These are phyloP conservation scores for Haemoproteus tartakovskyi DNA, from an alignment of 169 alveolate species.

Conservation along the genomic window DNA sequence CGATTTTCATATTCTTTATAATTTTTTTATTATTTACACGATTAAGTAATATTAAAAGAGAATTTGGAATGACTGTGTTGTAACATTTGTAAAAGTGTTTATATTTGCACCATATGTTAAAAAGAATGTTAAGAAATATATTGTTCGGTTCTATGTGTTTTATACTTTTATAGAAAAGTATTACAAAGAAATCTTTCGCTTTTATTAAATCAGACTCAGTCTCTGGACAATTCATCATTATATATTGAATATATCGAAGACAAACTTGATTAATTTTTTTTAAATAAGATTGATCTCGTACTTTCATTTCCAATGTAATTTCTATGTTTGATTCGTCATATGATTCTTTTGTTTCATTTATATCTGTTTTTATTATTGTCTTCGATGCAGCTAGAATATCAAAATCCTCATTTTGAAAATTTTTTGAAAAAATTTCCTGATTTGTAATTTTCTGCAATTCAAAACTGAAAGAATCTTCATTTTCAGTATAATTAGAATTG, in stretches of 20 bases:
- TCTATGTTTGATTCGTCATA: conserved; percentile 6
- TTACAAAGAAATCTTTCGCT: conserved; percentile 30
- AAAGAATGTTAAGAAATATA: conserved; percentile 20
- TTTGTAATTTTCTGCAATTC: no score
- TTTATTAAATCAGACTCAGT: background rate
- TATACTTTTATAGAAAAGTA: conserved; percentile 29
- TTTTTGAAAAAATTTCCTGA: no score
- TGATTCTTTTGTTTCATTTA: no score
- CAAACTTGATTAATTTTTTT: no score
- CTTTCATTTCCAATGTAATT: no score
- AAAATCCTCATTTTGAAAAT: no score
- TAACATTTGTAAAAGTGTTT: conserved; percentile 32
- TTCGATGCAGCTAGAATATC: no score
- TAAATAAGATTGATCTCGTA: no score
- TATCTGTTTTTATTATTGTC: no score
- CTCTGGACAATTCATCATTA: no score
- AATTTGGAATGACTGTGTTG: conserved; percentile 35
- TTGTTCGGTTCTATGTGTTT: conserved; percentile 8
- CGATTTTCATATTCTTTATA: conserved; percentile 1
- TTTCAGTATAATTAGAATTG: no score
- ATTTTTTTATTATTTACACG: conserved; percentile 16
- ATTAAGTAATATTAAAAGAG: conserved; percentile 22
- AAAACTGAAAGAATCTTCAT: no score
- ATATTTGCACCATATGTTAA: conserved; percentile 48
- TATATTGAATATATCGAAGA: conserved; percentile 39